These are phyloP conservation scores for Fremontodendron californicum DNA, from an alignment of 345 rosid genomes.

Conservation along the genomic window DNA sequence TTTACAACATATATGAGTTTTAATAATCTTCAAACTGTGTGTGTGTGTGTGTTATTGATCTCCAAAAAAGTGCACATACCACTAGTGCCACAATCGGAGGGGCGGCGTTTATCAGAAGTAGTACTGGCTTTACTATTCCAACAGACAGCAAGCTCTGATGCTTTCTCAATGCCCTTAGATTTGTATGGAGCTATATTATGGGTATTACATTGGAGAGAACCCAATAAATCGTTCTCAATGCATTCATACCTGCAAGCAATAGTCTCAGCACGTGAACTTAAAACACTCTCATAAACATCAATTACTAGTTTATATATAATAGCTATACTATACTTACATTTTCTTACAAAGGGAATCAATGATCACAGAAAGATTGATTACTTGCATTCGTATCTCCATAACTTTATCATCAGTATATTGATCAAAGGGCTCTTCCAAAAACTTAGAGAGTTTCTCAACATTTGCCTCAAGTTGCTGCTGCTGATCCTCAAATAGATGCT, in stretches of 20 bases:
- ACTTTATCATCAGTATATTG: slow-evolving; percentile 60
- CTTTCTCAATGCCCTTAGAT: slow-evolving; percentile 76
- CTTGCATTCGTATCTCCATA: slow-evolving; percentile 69
- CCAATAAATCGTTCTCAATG: slow-evolving; percentile 86
- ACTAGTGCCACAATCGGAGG: slow-evolving; percentile 34
- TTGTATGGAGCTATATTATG: slow-evolving; percentile 79
- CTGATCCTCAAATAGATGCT: slow-evolving; percentile 87
- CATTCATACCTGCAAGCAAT: slow-evolving; percentile 72
- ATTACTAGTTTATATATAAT: neutral
- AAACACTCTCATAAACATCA: neutral
- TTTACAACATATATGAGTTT: neutral
- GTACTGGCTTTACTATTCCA: slow-evolving; percentile 41
- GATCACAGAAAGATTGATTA: slow-evolving; percentile 51
- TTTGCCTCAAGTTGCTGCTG: slow-evolving; percentile 91
- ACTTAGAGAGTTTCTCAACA: slow-evolving; percentile 87
- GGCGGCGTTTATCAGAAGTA: slow-evolving; percentile 27
- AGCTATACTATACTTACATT: slow-evolving; percentile 48
- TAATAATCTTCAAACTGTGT: neutral
- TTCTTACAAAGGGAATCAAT: slow-evolving; percentile 59
- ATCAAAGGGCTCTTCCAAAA: slow-evolving; percentile 81
- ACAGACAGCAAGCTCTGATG: slow-evolving; percentile 48
- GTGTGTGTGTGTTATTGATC: neutral
- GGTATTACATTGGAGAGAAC: slow-evolving; percentile 47
- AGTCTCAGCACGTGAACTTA: neutral
- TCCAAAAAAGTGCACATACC: slow-evolving; percentile 28